Evolutionary conservation across 768 basidiomycete genomes (phyloP).

Genomic region (Psilocybe tampanensis): DNA sequence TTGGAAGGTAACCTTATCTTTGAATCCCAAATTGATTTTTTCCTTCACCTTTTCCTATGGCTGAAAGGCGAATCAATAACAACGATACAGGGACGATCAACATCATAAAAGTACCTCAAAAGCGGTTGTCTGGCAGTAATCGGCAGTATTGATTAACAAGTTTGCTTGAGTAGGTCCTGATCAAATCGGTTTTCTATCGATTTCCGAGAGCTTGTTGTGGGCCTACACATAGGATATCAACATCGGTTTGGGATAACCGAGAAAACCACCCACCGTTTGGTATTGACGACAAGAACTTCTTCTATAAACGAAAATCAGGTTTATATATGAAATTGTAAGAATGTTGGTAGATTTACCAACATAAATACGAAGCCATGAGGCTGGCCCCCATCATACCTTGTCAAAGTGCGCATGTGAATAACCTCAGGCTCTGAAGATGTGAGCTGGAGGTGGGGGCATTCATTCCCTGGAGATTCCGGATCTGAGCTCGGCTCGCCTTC

Average conservation of each 20-base stretch:
- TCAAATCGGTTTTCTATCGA: constrained; percentile 88
- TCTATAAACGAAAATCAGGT: too few relatives aligned
- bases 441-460: constrained; percentile 6
- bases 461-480: constrained; percentile 3
- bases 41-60: constrained; percentile 90
- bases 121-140: constrained; percentile 94
- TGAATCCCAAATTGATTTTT: constrained; percentile 75
- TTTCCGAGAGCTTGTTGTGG: constrained; percentile 51
- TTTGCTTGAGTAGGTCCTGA: constrained; percentile 71
- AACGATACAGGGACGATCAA: not conserved
- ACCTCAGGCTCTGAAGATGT: constrained; percentile 12
- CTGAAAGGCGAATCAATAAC: constrained; percentile 38
- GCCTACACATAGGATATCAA: constrained; percentile 27
- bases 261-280: constrained; percentile 63
- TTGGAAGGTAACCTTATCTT: constrained; percentile 81
- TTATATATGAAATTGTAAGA: too few relatives aligned
- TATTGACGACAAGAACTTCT: constrained; percentile 75
- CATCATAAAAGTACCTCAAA: constrained; percentile 57
- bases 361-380: too few relatives aligned
- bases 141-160: constrained; percentile 95
- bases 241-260: not conserved
- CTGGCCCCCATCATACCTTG: too few relatives aligned
- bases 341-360: too few relatives aligned
- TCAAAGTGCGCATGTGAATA: constrained; percentile 15
- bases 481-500: constrained; percentile 14